Evolutionary conservation across 2,329 filamentous ascomycete species (phyloP).

Genomic region (Arthrinium puccinioides): DNA sequence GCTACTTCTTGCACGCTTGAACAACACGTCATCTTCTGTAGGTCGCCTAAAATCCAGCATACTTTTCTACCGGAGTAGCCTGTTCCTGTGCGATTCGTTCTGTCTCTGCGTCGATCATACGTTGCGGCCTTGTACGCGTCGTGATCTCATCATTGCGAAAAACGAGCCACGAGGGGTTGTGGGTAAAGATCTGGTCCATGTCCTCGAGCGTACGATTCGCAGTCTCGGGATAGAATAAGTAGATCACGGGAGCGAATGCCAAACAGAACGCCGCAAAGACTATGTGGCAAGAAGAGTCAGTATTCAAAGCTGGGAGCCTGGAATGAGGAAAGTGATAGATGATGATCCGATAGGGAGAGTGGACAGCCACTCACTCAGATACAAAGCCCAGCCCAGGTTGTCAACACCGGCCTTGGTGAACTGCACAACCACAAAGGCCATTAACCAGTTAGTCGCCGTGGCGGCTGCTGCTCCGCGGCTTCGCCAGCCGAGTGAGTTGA

Average conservation of each 20-base stretch:
- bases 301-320: neutral
- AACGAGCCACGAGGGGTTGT: constrained; percentile 14
- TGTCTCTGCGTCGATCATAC: constrained; percentile 11
- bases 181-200: constrained; percentile 14
- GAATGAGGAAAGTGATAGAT: neutral
- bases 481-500: constrained; percentile 34
- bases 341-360: neutral
- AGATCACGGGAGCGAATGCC: constrained; percentile 28
- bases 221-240: constrained; percentile 38
- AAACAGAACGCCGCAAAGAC: constrained; percentile 19
- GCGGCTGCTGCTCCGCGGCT: constrained; percentile 34
- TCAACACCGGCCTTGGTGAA: constrained; percentile 35
- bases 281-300: too few species aligned
- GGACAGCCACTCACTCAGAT: constrained; percentile 24
- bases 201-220: constrained; percentile 46
- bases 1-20: too few species aligned
- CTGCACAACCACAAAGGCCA: constrained; percentile 34
- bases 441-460: constrained; percentile 36
- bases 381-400: constrained; percentile 33
- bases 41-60: too few species aligned
- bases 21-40: too few species aligned
- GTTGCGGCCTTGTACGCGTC: constrained; percentile 9
- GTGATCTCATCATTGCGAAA: constrained; percentile 13
- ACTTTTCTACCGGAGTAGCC: too few species aligned
- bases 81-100: constrained; percentile 10